Evolutionary conservation across 257 asterid genomes (phyloP), one percentile per base, ranked within the genome.

Genomic region (Thymus mandschuricus): DNA sequence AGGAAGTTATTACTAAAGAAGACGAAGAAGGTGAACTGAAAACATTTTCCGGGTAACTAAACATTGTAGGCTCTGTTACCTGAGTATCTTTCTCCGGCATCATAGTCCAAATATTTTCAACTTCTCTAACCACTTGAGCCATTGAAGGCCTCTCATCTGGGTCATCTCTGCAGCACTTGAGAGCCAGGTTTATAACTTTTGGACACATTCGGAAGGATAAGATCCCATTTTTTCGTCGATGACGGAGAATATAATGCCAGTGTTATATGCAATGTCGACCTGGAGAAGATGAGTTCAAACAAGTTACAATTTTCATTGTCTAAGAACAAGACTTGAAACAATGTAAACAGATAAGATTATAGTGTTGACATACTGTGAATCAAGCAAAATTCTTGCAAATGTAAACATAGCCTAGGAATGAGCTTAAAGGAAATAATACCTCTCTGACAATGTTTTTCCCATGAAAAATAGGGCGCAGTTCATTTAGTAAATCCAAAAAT

Each of bases 391-490:
- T 38, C 41, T 38, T 38, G 41, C 7, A 38, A 44, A 44, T 44
- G 49, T 44, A 44, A 44, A 7, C 41, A 38, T 38, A 38, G 41
- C 6, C 41, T 5, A 38, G 41, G 41, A 38, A 5, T 38, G 41
- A 38, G 41, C 6, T 13, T 74, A 8, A 44, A 69, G 31, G 33
- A 68, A 21, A 60, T 10, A 34, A 4, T 84, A 92, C 98, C 98
- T 91, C 98, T 59, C 98, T 81, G 61, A 91, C 98, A 55, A 91
- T 91, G 84, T 93, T 93, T 83, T 93, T 93, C 71, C 98, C 98
- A 54, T 79, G 97, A 35, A 78, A 85, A 75, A 91, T 93, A 3
- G 98, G 98, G 55, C 79, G 97, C 97, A 81, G 82, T 70, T 91
- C 98, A 9, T 96, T 91, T 73, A 93, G 78, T 21, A 91, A 78